Conservation (phyloP, 1,284 basidiomycete genomes). For the Ceratobasidium sp. region DNA sequence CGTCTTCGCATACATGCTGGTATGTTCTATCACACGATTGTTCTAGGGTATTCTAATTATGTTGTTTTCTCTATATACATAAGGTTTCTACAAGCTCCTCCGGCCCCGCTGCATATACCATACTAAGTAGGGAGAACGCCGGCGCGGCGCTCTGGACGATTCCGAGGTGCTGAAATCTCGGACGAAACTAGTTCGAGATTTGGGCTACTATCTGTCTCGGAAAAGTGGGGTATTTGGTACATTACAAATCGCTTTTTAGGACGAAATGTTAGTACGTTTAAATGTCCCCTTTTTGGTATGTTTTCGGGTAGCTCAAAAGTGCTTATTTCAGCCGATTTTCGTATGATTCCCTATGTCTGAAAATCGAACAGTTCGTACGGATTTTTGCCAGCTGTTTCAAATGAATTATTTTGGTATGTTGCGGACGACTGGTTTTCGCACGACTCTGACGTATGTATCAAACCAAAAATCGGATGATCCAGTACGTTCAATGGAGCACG, state of each 20-base stretch:
- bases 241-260: not conserved
- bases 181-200: not conserved
- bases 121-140: too few relatives aligned
- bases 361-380: not conserved
- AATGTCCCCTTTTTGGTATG: not conserved
- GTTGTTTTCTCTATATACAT: too few relatives aligned
- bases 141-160: too few relatives aligned
- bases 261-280: constrained; percentile 21
- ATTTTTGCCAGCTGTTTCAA: not conserved
- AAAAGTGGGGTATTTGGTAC: not conserved
- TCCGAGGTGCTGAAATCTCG: constrained; percentile 11
- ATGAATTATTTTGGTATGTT: not conserved
- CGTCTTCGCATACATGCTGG: too few relatives aligned
- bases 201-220: not conserved
- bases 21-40: too few relatives aligned
- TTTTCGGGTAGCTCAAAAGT: not conserved
- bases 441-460: not conserved
- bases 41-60: too few relatives aligned
- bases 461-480: not conserved
- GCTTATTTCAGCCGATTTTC: constrained; percentile 2
- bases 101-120: too few relatives aligned
- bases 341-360: not conserved
- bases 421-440: not conserved
- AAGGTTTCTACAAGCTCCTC: too few relatives aligned
- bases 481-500: not conserved